These are phyloP conservation scores for Lipomyces sp. DNA, from an alignment of 805 yeast genomes.

Conservation along the genomic window DNA sequence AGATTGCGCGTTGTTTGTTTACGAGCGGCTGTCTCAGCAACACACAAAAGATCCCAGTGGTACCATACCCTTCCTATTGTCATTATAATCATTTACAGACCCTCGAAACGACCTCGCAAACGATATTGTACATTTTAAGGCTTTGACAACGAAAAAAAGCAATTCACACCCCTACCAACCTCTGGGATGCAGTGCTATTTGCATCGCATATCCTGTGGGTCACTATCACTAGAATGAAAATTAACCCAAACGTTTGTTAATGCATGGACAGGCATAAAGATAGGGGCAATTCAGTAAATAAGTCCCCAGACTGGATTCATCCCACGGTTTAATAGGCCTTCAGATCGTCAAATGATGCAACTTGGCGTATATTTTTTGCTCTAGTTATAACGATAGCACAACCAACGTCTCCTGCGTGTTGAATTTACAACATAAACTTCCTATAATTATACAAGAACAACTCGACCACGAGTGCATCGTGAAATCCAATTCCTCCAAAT, in stretches of 20 bases:
- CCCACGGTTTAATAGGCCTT: background rate
- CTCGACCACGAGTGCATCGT: background rate
- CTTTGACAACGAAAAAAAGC: too few relatives aligned
- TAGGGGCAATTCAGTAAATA: too few relatives aligned
- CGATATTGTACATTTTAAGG: too few relatives aligned
- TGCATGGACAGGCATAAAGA: too few relatives aligned
- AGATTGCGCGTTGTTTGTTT: background rate
- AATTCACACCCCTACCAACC: too few relatives aligned
- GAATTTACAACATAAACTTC: background rate
- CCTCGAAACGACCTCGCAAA: too few relatives aligned
- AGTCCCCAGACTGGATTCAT: background rate
- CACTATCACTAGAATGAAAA: too few relatives aligned
- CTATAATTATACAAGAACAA: background rate
- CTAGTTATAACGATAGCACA: constrained; percentile 3
- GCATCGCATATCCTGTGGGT: too few relatives aligned
- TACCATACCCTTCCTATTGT: background rate
- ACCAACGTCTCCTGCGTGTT: background rate
- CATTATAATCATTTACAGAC: too few relatives aligned
- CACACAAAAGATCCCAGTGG: background rate
- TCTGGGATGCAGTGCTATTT: too few relatives aligned
- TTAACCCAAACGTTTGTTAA: too few relatives aligned
- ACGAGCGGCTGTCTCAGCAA: background rate
- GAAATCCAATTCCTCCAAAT: background rate
- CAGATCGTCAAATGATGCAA: background rate
- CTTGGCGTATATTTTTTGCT: constrained; percentile 3